Evolutionary conservation across 1,284 basidiomycete genomes (phyloP).

Genomic region (Laetiporus sulphureus): DNA sequence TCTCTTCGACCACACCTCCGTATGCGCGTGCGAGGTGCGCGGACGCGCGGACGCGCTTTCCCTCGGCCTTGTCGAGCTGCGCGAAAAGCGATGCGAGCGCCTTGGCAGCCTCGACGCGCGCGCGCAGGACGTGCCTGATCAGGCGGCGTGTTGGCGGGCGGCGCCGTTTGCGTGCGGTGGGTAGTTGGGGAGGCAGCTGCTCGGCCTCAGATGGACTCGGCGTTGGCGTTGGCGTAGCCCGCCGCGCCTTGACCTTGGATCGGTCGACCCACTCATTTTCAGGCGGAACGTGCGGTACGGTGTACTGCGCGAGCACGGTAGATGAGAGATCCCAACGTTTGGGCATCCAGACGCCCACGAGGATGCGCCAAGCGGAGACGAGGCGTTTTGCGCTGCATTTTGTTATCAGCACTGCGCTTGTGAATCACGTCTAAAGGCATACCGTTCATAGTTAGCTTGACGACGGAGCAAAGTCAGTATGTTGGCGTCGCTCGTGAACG

Average conservation of each 20-base stretch:
- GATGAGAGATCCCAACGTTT: slow-evolving; percentile 72
- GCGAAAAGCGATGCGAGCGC: slow-evolving; percentile 67
- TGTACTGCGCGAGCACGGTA: slow-evolving; percentile 68
- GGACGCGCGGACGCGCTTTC: slow-evolving; percentile 49
- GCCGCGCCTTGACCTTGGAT: slow-evolving; percentile 24
- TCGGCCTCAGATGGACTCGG: slow-evolving; percentile 25
- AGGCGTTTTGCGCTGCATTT: slow-evolving; percentile 81
- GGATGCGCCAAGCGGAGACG: slow-evolving; percentile 82
- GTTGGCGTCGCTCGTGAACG: no score
- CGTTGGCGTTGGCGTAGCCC: slow-evolving; percentile 13
- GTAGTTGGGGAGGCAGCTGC: slow-evolving; percentile 17
- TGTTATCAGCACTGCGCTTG: no score
- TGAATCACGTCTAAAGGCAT: no score
- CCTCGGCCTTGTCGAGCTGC: slow-evolving; percentile 44
- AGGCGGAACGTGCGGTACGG: slow-evolving; percentile 54
- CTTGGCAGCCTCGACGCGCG: slow-evolving; percentile 71
- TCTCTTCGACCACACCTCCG: slow-evolving; percentile 37
- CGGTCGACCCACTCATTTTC: slow-evolving; percentile 66
- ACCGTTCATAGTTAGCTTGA: slow-evolving; percentile 86
- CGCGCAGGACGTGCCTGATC: slow-evolving; percentile 79
- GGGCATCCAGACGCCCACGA: slow-evolving; percentile 88
- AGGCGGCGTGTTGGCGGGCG: slow-evolving; percentile 73
- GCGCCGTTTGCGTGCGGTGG: slow-evolving; percentile 34
- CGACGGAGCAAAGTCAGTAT: no score
- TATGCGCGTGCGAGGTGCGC: slow-evolving; percentile 52